These are phyloP conservation scores for Sporothrix phasma DNA, from an alignment of 2,329 filamentous ascomycete species.

Conservation along the genomic window DNA sequence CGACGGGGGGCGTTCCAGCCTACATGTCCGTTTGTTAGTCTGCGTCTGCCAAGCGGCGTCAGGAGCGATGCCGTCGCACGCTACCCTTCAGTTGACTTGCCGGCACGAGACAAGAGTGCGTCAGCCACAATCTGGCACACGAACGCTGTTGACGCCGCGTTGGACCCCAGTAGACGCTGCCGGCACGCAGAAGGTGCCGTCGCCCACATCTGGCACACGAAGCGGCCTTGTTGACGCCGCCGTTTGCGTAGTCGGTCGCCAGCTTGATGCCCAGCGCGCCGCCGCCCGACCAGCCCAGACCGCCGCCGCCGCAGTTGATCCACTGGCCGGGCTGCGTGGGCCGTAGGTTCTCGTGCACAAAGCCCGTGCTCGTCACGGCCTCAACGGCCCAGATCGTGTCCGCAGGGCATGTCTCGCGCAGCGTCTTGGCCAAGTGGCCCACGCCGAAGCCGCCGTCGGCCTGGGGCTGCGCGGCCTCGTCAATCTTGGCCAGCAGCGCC, in stretches of 20 bases:
- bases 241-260: conserved; percentile 31
- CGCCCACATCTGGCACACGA: conserved; percentile 42
- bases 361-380: conserved; percentile 58
- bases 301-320: conserved; percentile 45
- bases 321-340: conserved; percentile 43
- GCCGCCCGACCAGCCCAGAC: conserved; percentile 44
- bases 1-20: conserved; percentile 52
- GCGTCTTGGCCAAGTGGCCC: conserved; percentile 31
- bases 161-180: conserved; percentile 40
- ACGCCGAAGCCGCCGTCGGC: conserved; percentile 53
- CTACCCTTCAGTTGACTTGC: too few relatives aligned
- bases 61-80: too few relatives aligned
- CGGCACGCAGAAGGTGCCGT: conserved; percentile 39
- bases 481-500: conserved; percentile 50
- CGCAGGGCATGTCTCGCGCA: conserved; percentile 29
- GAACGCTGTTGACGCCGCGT: conserved; percentile 38
- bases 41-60: not conserved
- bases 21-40: conserved; percentile 14
- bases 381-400: conserved; percentile 64
- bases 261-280: conserved; percentile 42
- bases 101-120: too few relatives aligned
- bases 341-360: conserved; percentile 59
- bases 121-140: conserved; percentile 38
- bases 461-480: conserved; percentile 44
- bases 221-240: conserved; percentile 30